Conservation (phyloP, 768 basidiomycete species). For the Lactarius sanguifluus region DNA sequence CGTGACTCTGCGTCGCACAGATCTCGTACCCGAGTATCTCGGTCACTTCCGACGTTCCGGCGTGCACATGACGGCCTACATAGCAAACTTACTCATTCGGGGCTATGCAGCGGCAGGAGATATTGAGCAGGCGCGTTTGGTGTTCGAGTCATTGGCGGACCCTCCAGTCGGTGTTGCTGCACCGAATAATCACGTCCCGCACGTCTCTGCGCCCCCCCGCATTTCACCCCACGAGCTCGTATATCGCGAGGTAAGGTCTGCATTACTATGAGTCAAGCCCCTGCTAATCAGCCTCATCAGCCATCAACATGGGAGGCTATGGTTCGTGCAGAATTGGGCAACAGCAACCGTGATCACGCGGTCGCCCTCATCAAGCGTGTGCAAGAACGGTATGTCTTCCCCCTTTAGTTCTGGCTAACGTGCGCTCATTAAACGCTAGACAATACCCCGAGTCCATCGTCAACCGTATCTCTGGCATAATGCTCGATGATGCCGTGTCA, state of each 20-base stretch:
- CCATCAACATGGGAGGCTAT: slow-evolving; percentile 95
- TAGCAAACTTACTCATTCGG: slow-evolving; percentile 82
- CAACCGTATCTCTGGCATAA: slow-evolving; percentile 76
- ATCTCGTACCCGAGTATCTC: slow-evolving; percentile 71
- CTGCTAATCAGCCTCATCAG: slow-evolving; percentile 38
- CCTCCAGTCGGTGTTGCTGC: slow-evolving; percentile 85
- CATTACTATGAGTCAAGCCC: slow-evolving; percentile 6
- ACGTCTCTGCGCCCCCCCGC: slow-evolving; percentile 42
- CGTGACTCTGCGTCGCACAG: slow-evolving; percentile 72
- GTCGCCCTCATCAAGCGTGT: slow-evolving; percentile 66
- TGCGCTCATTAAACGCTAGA: slow-evolving; percentile 39
- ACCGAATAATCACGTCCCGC: slow-evolving; percentile 80
- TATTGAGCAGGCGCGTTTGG: slow-evolving; percentile 64
- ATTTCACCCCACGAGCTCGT: slow-evolving; percentile 57
- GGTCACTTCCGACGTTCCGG: slow-evolving; percentile 57
- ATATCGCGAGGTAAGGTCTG: slow-evolving; percentile 70
- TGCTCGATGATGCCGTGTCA: slow-evolving; percentile 65
- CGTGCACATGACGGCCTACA: slow-evolving; percentile 92
- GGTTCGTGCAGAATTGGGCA: slow-evolving; percentile 87
- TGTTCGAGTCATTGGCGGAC: slow-evolving; percentile 83
- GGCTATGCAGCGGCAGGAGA: slow-evolving; percentile 67
- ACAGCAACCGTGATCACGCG: slow-evolving; percentile 71
- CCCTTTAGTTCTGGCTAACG: not conserved
- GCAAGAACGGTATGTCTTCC: slow-evolving; percentile 58
- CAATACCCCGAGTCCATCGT: slow-evolving; percentile 78